Evolutionary conservation across 2,329 filamentous ascomycete genomes (phyloP), one percentile per base, ranked within the genome.

Genomic region (Talaromyces albobiverticillius): DNA sequence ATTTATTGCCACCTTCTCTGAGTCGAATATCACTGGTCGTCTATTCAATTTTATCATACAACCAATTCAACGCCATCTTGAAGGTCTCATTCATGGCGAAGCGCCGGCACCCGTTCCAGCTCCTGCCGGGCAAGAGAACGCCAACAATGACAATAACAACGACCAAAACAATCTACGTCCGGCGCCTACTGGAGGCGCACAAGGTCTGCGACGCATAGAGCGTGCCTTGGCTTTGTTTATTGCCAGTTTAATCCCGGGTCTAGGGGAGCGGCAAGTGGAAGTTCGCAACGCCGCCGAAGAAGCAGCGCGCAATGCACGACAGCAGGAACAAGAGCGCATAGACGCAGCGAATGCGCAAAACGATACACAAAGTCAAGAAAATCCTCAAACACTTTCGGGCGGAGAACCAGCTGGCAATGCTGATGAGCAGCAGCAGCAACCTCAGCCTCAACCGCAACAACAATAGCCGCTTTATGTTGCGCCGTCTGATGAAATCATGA

Each of bases 161-260:
- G 46, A 47, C n/a, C 49, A 46, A 23, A 20, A 29, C 5, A 51
- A 57, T 31, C 34, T 31, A 20, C 49, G 26, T 23, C 46, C 32
- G 13, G 34, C 36, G 43, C 29, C 53, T 16, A 40, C 48, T 20
- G 38, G 41, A 10, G 22, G 41, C 38, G n/a, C 23, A 53, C 61
- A 63, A 14, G 60, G 60, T 18, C 38, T 82, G 16, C 68, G 79
- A 41, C 73, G 76, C 2, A 65, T 75, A 0, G 83, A 86, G 64
- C 74, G 83, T 34, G 79, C 79, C 1, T 62, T 82, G 38, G 81
- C 81, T n/a, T 70, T 86, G n/a, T 83, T 86, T 56, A 64, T 86
- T 31, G 83, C 82, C 0, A 84, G 80, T 65, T 63, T 86, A 47
- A 79, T 83, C 64, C 83, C 83, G 1, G 83, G 83, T 0, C 74